A percentile compares a stretch with the other conserved stretches of the same genome.
These are phyloP conservation scores for Anthostomella pinea DNA, from an alignment of 2,329 filamentous ascomycete genomes.

Conservation along the genomic window DNA sequence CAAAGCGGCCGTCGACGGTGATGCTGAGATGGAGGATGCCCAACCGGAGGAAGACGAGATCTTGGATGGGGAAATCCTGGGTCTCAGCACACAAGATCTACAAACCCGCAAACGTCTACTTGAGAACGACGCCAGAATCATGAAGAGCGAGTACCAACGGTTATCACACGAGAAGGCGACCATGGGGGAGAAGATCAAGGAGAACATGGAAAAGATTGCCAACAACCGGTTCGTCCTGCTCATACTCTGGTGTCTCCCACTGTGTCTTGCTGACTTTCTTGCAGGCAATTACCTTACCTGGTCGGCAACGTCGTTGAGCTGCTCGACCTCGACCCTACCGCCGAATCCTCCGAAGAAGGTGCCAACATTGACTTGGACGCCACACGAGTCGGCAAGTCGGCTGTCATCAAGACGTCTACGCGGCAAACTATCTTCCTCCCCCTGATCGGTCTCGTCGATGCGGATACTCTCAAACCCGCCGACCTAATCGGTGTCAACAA, in stretches of 20 bases:
- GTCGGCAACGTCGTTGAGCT: slow-evolving; percentile 98
- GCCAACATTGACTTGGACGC: slow-evolving; percentile 98
- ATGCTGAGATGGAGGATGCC: slow-evolving; percentile 89
- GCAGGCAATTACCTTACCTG: slow-evolving; percentile 95
- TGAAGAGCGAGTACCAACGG: slow-evolving; percentile 95
- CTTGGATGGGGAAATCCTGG: slow-evolving; percentile 89
- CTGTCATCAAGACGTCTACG: slow-evolving; percentile 98
- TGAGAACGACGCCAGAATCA: slow-evolving; percentile 97
- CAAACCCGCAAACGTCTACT: slow-evolving; percentile 84
- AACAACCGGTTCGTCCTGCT: slow-evolving; percentile 77
- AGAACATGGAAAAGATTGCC: slow-evolving; percentile 97
- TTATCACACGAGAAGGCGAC: slow-evolving; percentile 91
- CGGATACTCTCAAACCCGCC: slow-evolving; percentile 88
- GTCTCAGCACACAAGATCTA: slow-evolving; percentile 92
- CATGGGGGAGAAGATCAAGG: slow-evolving; percentile 99
- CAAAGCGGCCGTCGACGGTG: slow-evolving; percentile 61
- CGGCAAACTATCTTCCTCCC: slow-evolving; percentile 98
- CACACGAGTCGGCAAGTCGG: slow-evolving; percentile 93
- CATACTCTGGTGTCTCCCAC: slow-evolving; percentile 1
- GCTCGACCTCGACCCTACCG: slow-evolving; percentile 91
- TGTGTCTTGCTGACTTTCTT: slow-evolving; percentile 10
- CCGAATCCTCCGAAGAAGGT: slow-evolving; percentile 93
- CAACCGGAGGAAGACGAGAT: slow-evolving; percentile 73
- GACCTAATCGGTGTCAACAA: slow-evolving; percentile 99
- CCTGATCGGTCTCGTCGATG: slow-evolving; percentile 93